Percentiles rank a stretch among this genome's conserved stretches.
Conservation (phyloP, 306 rosid genomes). For the Nissolia schottii region DNA sequence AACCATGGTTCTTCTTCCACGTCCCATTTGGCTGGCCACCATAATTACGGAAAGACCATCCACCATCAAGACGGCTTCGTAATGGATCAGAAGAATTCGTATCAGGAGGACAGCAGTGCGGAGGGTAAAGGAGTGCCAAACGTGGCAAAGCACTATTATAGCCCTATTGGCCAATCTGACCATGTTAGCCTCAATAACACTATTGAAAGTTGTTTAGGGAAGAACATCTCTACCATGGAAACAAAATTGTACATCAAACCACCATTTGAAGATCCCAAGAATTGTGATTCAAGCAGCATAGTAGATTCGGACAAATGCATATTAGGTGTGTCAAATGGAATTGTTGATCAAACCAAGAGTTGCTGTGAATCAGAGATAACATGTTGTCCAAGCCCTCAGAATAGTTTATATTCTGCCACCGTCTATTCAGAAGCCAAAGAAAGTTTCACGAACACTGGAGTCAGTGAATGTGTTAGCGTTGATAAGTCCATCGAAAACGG, state of each 20-base stretch:
- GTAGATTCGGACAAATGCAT: conserved; percentile 38
- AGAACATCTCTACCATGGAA: conserved; percentile 38
- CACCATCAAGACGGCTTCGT: conserved; percentile 38
- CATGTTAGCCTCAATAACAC: conserved; percentile 21
- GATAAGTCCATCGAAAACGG: conserved; percentile 64
- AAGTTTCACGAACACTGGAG: conserved; percentile 73
- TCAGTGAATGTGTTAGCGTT: conserved; percentile 65
- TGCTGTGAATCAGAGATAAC: conserved; percentile 36
- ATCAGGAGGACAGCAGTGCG: conserved; percentile 16
- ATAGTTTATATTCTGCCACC: conserved; percentile 64
- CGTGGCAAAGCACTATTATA: conserved; percentile 25
- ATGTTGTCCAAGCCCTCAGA: conserved; percentile 63
- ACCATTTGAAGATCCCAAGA: conserved; percentile 30
- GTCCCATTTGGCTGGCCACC: conserved; percentile 27
- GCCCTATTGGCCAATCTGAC: conserved; percentile 34
- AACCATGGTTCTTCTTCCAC: conserved; percentile 44
- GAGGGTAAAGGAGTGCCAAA: conserved; percentile 28
- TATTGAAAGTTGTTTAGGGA: conserved; percentile 38
- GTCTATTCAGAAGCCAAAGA: conserved; percentile 74
- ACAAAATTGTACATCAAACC: conserved; percentile 32
- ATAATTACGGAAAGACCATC: conserved; percentile 34
- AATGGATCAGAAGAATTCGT: conserved; percentile 31
- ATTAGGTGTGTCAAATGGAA: conserved; percentile 37
- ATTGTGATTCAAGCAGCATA: conserved; percentile 32
- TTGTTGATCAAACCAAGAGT: conserved; percentile 30